phyloP scores from a whole-genome alignment of 495 filamentous ascomycete species.

The Penicillium ucsense region DNA sequence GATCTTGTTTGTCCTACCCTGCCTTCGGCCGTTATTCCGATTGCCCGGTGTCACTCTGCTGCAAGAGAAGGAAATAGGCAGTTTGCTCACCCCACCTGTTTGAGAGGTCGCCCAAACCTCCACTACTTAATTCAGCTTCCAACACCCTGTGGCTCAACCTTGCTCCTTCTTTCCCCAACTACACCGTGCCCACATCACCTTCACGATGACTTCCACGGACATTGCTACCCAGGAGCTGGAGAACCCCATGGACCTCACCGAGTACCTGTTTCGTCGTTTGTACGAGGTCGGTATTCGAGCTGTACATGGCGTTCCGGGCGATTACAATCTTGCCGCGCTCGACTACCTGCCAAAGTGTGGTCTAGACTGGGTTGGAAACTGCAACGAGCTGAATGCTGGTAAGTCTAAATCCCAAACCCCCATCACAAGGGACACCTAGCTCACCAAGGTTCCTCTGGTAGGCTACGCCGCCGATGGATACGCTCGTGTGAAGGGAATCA shows the following conservation, averaged over 20 bases:
- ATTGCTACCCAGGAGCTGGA: slow-evolving; percentile 45
- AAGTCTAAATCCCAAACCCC: slow-evolving; percentile 7
- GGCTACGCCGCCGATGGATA: slow-evolving; percentile 68
- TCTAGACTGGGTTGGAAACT: slow-evolving; percentile 59
- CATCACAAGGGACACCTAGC: too few species aligned
- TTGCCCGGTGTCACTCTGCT: slow-evolving; percentile 1
- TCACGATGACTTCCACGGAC: slow-evolving; percentile 37
- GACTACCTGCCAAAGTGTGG: slow-evolving; percentile 52
- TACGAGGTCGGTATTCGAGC: slow-evolving; percentile 50
- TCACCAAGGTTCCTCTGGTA: slow-evolving; percentile 6
- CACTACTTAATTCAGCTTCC: not conserved
- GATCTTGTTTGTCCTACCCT: slow-evolving; percentile 4
- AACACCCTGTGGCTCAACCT: not conserved
- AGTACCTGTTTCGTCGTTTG: slow-evolving; percentile 57
- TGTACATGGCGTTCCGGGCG: slow-evolving; percentile 58
- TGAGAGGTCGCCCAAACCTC: not conserved
- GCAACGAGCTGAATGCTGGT: slow-evolving; percentile 66
- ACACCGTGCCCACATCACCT: too few species aligned
- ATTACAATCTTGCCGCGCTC: slow-evolving; percentile 46
- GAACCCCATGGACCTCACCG: slow-evolving; percentile 45
- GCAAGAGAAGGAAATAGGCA: not conserved
- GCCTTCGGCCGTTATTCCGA: slow-evolving; percentile 1
- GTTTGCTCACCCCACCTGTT: not conserved
- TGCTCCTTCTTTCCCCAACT: too few species aligned
- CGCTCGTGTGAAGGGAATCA: slow-evolving; percentile 57